These are phyloP conservation scores for Blumeria graminis DNA, from an alignment of 2,329 filamentous ascomycete species.

Conservation along the genomic window DNA sequence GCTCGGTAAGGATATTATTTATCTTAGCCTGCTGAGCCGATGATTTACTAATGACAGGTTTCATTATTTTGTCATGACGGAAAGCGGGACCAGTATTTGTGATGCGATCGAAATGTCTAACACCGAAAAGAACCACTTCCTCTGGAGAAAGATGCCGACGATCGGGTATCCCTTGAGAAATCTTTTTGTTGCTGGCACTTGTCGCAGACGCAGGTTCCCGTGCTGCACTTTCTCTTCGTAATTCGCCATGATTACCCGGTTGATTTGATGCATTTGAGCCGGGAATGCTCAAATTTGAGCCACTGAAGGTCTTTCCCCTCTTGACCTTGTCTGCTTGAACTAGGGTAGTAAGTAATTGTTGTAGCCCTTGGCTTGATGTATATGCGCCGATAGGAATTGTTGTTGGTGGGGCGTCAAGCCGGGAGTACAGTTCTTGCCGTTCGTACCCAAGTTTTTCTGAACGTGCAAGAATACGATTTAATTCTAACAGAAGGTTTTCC, in stretches of 20 bases:
- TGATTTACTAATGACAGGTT: conserved; percentile 54
- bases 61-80: conserved; percentile 60
- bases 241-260: conserved; percentile 15
- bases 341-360: conserved; percentile 59
- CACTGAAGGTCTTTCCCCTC: conserved; percentile 44
- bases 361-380: conserved; percentile 58
- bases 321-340: conserved; percentile 68
- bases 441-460: conserved; percentile 73
- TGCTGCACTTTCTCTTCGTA: conserved; percentile 16
- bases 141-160: conserved; percentile 48
- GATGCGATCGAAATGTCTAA: conserved; percentile 65
- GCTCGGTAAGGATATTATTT: conserved; percentile 42
- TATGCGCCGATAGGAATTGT: conserved; percentile 49
- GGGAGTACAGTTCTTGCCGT: conserved; percentile 62
- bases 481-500: conserved; percentile 65
- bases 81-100: conserved; percentile 61
- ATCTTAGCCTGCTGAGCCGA: conserved; percentile 56
- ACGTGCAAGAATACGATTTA: conserved; percentile 73
- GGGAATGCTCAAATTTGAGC: conserved; percentile 27
- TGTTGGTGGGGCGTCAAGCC: conserved; percentile 60
- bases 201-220: conserved; percentile 13
- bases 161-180: conserved; percentile 19
- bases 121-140: conserved; percentile 60
- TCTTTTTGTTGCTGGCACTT: conserved; percentile 16
- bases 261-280: conserved; percentile 14